A percentile compares a stretch with the other conserved stretches of the same genome.
Conservation (phyloP, 345 rosid species). For the Salix exigua region DNA sequence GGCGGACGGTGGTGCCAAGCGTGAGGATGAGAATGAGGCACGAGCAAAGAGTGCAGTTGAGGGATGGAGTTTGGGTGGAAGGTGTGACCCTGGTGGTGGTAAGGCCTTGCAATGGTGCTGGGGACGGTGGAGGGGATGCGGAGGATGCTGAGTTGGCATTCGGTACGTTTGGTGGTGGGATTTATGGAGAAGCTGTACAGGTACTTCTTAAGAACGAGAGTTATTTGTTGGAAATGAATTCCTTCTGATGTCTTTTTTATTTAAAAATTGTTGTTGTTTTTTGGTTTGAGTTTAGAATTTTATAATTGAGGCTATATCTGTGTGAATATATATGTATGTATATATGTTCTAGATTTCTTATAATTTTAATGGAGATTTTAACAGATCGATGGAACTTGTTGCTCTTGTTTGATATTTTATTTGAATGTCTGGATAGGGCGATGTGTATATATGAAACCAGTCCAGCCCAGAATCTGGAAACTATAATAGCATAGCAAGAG, state of each 20-base stretch:
- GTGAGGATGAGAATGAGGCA: constrained; percentile 55
- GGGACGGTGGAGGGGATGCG: constrained; percentile 8
- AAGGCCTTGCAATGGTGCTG: constrained; percentile 23
- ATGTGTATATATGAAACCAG: no score
- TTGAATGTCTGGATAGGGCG: no score
- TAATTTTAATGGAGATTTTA: not conserved
- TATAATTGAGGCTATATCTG: not conserved
- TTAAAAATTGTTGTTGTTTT: no score
- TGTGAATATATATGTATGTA: no score
- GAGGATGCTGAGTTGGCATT: constrained; percentile 43
- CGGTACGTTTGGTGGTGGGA: constrained; percentile 37
- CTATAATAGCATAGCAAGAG: no score
- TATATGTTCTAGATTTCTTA: not conserved
- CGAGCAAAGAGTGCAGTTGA: constrained; percentile 22
- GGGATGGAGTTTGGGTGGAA: constrained; percentile 21
- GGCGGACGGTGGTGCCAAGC: constrained; percentile 34
- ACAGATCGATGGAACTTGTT: not conserved
- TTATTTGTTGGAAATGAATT: constrained; percentile 44
- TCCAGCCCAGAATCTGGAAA: no score
- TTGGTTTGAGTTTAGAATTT: not conserved
- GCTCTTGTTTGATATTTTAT: not conserved
- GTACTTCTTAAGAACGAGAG: constrained; percentile 36
- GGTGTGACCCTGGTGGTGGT: constrained; percentile 46
- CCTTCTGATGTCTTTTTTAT: constrained; percentile 16
- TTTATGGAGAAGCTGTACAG: constrained; percentile 28